phyloP scores from a whole-genome alignment of 106 monocot genomes.

The Agapanthus africanus region DNA sequence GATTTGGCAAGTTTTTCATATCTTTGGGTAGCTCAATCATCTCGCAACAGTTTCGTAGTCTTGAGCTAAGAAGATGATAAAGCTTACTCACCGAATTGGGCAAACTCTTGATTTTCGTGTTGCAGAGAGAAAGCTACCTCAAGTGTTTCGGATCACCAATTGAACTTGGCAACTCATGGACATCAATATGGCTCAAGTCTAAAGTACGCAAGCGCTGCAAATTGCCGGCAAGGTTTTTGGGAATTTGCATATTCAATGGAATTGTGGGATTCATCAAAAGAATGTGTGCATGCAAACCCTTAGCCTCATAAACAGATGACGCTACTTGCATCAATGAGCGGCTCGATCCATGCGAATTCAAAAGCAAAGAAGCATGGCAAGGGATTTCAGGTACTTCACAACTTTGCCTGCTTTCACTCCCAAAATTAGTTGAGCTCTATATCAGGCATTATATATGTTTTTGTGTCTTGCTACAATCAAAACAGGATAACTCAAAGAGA shows the following conservation, averaged over 20 bases:
- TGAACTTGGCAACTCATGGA: slow-evolving; percentile 5
- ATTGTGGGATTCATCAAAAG: too few relatives aligned
- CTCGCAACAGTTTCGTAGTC: slow-evolving; percentile 7
- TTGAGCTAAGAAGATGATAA: slow-evolving; percentile 6
- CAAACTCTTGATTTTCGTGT: slow-evolving; percentile 2
- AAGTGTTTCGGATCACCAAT: slow-evolving; percentile 3
- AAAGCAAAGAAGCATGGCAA: neutral
- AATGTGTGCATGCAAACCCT: neutral
- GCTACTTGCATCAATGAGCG: neutral
- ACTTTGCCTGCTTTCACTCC: neutral
- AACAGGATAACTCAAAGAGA: slow-evolving; percentile 9
- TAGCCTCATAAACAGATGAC: neutral
- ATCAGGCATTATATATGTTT: slow-evolving; percentile 28
- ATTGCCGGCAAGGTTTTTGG: neutral
- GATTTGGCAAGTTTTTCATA: neutral
- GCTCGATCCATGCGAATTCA: too few relatives aligned
- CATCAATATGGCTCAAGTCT: slow-evolving; percentile 7
- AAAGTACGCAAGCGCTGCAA: slow-evolving; percentile 3
- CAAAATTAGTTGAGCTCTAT: slow-evolving; percentile 9
- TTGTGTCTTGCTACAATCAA: neutral
- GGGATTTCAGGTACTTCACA: neutral
- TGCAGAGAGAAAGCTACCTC: neutral
- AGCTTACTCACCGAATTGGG: slow-evolving; percentile 4
- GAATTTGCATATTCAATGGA: neutral
- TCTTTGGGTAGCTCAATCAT: slow-evolving; percentile 1